Conservation (phyloP, 2,329 filamentous ascomycete genomes). For the Exophiala lecanii-corni region DNA sequence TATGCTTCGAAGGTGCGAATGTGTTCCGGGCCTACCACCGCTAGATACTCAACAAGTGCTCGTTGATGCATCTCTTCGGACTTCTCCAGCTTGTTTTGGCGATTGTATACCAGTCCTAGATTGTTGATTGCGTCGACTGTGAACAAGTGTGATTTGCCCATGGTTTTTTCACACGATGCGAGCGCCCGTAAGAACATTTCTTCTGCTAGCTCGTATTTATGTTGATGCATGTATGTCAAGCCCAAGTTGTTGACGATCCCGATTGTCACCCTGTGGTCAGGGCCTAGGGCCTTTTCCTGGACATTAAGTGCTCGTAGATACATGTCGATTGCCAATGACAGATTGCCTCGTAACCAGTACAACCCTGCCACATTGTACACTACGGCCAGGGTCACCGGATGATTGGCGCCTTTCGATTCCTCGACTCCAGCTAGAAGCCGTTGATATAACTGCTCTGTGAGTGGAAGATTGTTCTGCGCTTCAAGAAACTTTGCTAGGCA, state of each 20-base stretch:
- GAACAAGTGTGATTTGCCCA: constrained; percentile 25
- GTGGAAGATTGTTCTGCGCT: background rate
- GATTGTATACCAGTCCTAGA: constrained; percentile 25
- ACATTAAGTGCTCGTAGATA: constrained; percentile 25
- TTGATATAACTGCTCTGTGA: constrained; percentile 12
- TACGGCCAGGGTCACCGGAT: constrained; percentile 23
- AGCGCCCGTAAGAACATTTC: constrained; percentile 27
- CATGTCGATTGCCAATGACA: constrained; percentile 27
- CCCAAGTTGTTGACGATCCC: constrained; percentile 27
- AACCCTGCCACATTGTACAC: constrained; percentile 19
- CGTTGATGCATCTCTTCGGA: constrained; percentile 28
- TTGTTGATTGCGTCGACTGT: constrained; percentile 28
- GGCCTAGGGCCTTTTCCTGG: constrained; percentile 19
- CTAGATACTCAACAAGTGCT: constrained; percentile 20
- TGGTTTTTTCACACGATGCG: constrained; percentile 21
- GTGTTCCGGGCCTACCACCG: constrained; percentile 17
- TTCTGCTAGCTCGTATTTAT: constrained; percentile 27
- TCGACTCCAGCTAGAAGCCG: constrained; percentile 11
- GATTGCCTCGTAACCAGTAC: constrained; percentile 25
- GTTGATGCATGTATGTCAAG: constrained; percentile 24
- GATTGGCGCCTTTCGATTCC: constrained; percentile 15
- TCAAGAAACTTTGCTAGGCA: constrained; percentile 1
- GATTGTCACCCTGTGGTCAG: constrained; percentile 24
- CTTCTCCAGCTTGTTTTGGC: constrained; percentile 23
- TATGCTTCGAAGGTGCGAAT: constrained; percentile 13